These are phyloP conservation scores for Eucalyptus urophylla DNA, from an alignment of 345 rosid genomes.

Conservation along the genomic window DNA sequence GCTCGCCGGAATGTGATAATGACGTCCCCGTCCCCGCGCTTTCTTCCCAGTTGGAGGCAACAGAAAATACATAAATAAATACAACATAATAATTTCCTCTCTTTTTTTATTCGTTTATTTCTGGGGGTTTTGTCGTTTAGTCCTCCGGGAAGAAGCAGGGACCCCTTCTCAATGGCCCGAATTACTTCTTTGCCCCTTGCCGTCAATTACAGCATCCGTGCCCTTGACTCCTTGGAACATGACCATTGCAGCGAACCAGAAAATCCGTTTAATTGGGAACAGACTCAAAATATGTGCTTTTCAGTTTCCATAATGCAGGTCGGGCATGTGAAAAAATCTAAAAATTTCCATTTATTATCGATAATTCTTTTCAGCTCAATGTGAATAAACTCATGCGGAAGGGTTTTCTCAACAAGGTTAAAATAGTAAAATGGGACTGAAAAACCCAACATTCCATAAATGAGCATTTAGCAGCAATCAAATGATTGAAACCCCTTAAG, in stretches of 20 bases:
- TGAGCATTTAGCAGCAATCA: background rate
- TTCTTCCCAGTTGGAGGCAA: background rate
- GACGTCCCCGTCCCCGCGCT: background rate
- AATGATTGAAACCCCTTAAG: background rate
- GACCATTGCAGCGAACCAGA: background rate
- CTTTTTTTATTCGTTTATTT: background rate
- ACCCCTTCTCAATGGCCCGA: background rate
- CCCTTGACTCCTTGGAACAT: background rate
- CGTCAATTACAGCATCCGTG: background rate
- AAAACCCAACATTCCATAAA: background rate
- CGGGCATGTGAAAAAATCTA: rapidly evolving
- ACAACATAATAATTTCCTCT: background rate
- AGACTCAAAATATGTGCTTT: background rate
- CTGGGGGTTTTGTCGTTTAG: background rate
- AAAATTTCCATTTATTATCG: background rate
- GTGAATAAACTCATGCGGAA: too few relatives aligned
- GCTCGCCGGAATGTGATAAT: background rate
- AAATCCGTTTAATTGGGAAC: background rate
- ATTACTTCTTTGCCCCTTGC: background rate
- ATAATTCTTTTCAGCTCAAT: background rate
- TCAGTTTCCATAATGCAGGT: background rate
- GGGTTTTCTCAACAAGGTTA: background rate
- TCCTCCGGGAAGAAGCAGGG: background rate
- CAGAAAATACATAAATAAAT: background rate
- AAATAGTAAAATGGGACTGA: background rate